phyloP scores from a whole-genome alignment of 2,329 filamentous ascomycete species.

The Harringtonia aguacate region DNA sequence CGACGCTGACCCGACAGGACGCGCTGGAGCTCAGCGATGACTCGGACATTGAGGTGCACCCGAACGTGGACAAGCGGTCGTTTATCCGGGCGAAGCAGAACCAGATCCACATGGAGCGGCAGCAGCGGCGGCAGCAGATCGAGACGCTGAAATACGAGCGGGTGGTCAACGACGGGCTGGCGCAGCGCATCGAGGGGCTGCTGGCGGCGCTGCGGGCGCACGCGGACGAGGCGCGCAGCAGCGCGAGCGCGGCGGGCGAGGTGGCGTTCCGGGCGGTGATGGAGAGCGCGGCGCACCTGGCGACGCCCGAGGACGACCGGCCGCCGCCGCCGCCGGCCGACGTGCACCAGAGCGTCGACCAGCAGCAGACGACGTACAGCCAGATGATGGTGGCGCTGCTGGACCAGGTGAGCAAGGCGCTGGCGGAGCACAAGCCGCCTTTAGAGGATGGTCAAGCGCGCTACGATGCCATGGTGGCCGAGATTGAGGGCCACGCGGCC shows the following conservation, averaged over 20 bases:
- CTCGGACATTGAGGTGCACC: slow-evolving; percentile 95
- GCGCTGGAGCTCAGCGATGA: slow-evolving; percentile 95
- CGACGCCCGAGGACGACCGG: slow-evolving; percentile 61
- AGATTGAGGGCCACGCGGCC: slow-evolving; percentile 63
- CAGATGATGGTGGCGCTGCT: slow-evolving; percentile 98
- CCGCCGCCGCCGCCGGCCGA: slow-evolving; percentile 67
- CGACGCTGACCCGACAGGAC: slow-evolving; percentile 54
- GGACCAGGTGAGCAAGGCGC: slow-evolving; percentile 79
- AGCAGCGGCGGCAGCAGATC: slow-evolving; percentile 79
- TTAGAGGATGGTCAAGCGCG: slow-evolving; percentile 42
- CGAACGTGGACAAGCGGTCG: slow-evolving; percentile 95
- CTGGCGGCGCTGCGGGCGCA: slow-evolving; percentile 66
- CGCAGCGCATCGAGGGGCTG: slow-evolving; percentile 71
- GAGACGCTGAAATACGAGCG: slow-evolving; percentile 86
- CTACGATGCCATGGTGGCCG: slow-evolving; percentile 66
- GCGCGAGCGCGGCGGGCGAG: slow-evolving; percentile 49
- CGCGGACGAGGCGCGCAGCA: slow-evolving; percentile 52
- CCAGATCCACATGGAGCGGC: slow-evolving; percentile 88
- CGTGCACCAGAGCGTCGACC: slow-evolving; percentile 56
- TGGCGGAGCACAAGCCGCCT: slow-evolving; percentile 54
- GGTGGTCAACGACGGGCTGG: slow-evolving; percentile 82
- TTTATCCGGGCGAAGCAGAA: slow-evolving; percentile 98
- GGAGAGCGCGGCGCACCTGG: slow-evolving; percentile 57
- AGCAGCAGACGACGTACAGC: slow-evolving; percentile 72
- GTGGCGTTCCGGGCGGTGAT: slow-evolving; percentile 84